Evolutionary conservation across 1,139 yeast genomes (phyloP), one percentile per base, ranked within the genome.

Genomic region (Yamadazyma conglobata): DNA sequence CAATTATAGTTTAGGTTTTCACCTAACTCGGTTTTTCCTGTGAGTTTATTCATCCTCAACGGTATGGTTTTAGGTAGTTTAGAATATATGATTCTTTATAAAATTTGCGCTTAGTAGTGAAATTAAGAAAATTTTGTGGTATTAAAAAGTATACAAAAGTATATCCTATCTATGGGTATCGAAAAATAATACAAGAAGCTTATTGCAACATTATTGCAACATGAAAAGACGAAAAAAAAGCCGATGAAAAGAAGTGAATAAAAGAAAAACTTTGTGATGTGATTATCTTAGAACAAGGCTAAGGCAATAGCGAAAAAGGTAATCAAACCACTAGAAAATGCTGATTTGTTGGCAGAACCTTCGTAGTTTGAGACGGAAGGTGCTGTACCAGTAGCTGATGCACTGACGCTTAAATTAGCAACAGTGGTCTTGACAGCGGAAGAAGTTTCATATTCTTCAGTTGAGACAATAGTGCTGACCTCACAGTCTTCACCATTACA

Each of bases 41-140:
- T 54, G 57, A 47, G 52, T 52, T n/a, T 50, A 46, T 44, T 38
- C 50, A 44, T 45, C 50, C 50, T 45, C 50, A 45, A 45, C 50
- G 50, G 50, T 38, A 42, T 42, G 48, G 43, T 31, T 30, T 25
- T 24, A 27, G 33, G 35, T 28, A 22, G 17, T 4, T 6, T n/a
- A n/a, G n/a, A n/a, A n/a, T n/a, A n/a, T n/a, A n/a, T n/a, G n/a
- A n/a, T n/a, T n/a, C n/a, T n/a, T n/a, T n/a, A n/a, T n/a, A n/a
- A n/a, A n/a, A n/a, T n/a, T n/a, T n/a, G n/a, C n/a, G n/a, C n/a
- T n/a, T n/a, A n/a, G n/a, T n/a, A n/a, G n/a, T n/a, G n/a, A n/a
- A n/a, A n/a, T n/a, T n/a, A n/a, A n/a, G n/a, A n/a, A n/a, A n/a
- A n/a, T n/a, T n/a, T n/a, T n/a, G n/a, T n/a, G n/a, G n/a, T n/a